These are phyloP conservation scores for Trichoderma koningii DNA, from an alignment of 2,329 filamentous ascomycete species.

Conservation along the genomic window DNA sequence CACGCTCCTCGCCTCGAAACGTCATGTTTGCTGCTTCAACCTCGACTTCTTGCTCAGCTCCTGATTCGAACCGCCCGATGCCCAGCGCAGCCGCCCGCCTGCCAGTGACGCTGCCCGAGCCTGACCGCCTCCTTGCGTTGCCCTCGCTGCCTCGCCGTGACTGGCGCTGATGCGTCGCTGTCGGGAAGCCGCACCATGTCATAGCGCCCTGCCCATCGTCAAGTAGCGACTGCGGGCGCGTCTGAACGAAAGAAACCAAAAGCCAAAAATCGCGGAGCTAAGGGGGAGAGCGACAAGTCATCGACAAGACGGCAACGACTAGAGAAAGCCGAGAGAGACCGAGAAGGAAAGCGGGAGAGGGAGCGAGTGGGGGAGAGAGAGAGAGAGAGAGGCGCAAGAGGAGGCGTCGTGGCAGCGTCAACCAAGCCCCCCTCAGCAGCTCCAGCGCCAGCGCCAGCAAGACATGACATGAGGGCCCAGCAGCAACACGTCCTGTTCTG, in stretches of 20 bases:
- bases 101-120: background rate
- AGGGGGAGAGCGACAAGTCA: background rate
- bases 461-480: constrained; percentile 34
- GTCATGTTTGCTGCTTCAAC: constrained; percentile 12
- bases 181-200: constrained; percentile 10
- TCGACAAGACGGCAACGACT: background rate
- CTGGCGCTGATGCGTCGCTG: constrained; percentile 16
- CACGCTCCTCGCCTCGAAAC: constrained; percentile 21
- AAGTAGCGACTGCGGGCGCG: constrained; percentile 15
- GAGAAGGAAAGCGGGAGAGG: background rate
- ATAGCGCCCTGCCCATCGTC: constrained; percentile 13
- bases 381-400: background rate
- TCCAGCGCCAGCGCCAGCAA: background rate
- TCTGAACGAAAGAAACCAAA: background rate
- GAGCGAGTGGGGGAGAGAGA: background rate
- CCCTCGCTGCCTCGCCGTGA: background rate
- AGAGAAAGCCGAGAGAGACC: background rate
- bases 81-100: background rate
- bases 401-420: background rate
- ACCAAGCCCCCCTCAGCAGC: too few species aligned
- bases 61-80: background rate
- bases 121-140: background rate
- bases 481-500: background rate
- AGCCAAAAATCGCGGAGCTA: background rate
- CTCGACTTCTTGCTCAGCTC: background rate